Evolutionary conservation across 2,329 filamentous ascomycete species (phyloP).

Genomic region (Colletotrichum simmondsii): DNA sequence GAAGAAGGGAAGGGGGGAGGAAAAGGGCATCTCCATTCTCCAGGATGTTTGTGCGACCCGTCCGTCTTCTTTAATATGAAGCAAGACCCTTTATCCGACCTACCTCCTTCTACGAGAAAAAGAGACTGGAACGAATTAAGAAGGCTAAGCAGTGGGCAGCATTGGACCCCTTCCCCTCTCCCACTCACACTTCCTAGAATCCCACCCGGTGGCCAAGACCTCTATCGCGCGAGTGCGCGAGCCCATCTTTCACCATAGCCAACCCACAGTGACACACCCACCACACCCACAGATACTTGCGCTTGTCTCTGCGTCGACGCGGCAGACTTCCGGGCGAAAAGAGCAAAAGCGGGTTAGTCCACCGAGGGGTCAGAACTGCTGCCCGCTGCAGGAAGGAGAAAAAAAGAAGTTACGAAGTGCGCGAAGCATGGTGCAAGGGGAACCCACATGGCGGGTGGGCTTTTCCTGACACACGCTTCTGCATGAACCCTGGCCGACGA

Average conservation of each 20-base stretch:
- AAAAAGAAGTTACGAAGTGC: no score
- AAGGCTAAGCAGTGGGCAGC: conserved; percentile 21
- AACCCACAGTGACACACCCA: neutral
- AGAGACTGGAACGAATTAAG: neutral
- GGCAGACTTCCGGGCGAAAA: conserved; percentile 12
- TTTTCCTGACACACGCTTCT: conserved; percentile 27
- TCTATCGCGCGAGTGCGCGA: neutral
- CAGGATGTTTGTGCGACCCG: neutral
- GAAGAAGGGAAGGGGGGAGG: neutral
- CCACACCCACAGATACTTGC: neutral
- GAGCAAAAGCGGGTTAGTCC: conserved; percentile 9
- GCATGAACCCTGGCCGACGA: conserved; percentile 20
- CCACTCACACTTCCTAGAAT: neutral
- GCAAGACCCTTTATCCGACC: neutral
- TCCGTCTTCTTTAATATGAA: neutral
- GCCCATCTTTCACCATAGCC: neutral
- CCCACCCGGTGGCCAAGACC: neutral
- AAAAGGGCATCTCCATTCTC: neutral
- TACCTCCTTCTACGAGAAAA: neutral
- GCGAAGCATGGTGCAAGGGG: neutral
- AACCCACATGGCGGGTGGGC: conserved; percentile 11
- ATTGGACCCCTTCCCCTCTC: neutral
- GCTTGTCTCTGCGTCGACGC: conserved; percentile 1
- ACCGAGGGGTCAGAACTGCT: neutral
- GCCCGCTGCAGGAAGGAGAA: neutral